phyloP scores from a whole-genome alignment of 768 basidiomycete genomes.

The Suillus bovinus region DNA sequence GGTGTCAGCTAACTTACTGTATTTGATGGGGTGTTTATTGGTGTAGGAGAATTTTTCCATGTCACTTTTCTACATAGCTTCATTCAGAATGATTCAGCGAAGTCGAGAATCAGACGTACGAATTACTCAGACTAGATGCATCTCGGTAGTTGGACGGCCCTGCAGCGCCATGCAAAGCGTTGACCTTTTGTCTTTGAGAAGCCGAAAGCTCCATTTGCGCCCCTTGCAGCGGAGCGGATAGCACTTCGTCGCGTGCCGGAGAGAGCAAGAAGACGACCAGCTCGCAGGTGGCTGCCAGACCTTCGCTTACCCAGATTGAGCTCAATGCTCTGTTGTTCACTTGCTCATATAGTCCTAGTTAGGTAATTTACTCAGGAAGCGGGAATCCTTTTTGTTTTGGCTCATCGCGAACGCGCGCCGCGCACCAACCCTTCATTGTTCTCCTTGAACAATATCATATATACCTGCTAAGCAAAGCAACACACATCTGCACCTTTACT shows the following conservation, averaged over 20 bases:
- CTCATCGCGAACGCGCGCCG: background rate
- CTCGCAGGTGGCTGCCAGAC: conserved; percentile 3
- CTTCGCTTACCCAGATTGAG: conserved; percentile 2
- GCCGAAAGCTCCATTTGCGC: background rate
- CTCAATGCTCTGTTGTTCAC: conserved; percentile 3
- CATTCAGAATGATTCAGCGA: conserved; percentile 11
- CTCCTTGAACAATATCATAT: background rate
- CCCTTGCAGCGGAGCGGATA: background rate
- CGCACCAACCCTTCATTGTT: background rate
- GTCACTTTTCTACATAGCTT: background rate
- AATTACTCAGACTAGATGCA: conserved; percentile 21
- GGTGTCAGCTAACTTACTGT: conserved; percentile 16
- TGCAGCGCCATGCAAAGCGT: conserved; percentile 14
- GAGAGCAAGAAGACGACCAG: background rate
- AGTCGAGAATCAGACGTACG: conserved; percentile 14
- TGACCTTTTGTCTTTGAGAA: conserved; percentile 14
- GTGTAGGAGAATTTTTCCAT: conserved; percentile 26
- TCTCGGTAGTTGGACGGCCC: conserved; percentile 29
- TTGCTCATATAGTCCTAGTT: conserved; percentile 1
- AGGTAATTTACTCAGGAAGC: conserved; percentile 1
- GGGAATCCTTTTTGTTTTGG: background rate
- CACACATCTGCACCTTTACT: background rate
- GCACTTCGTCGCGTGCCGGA: background rate
- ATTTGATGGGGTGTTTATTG: conserved; percentile 20
- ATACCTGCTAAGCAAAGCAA: background rate